Evolutionary conservation across 2,329 filamentous ascomycete genomes (phyloP).

Genomic region (Penicillium griseofulvum): DNA sequence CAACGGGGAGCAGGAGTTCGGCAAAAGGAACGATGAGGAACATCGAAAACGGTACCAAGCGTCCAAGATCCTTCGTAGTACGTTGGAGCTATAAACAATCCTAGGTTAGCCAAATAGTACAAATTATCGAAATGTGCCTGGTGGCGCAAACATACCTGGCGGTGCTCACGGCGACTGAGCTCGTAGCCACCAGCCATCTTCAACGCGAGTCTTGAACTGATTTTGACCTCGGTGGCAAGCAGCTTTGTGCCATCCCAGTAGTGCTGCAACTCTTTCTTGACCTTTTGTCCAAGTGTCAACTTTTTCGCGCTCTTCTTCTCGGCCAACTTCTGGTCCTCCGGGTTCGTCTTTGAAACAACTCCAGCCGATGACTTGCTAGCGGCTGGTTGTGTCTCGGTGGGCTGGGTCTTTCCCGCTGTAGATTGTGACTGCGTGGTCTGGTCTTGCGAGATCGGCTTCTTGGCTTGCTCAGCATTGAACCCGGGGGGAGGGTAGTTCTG

Average conservation of each 20-base stretch:
- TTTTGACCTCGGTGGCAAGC: conserved; percentile 84
- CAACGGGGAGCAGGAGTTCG: conserved; percentile 85
- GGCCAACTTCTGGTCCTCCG: conserved; percentile 55
- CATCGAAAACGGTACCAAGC: conserved; percentile 91
- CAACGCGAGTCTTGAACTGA: conserved; percentile 83
- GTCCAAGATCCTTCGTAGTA: conserved; percentile 89
- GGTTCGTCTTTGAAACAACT: conserved; percentile 57
- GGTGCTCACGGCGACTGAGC: conserved; percentile 85
- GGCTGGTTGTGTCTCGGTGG: conserved; percentile 25
- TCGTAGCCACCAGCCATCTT: conserved; percentile 99
- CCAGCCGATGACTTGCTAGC: conserved; percentile 56
- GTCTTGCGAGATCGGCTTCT: conserved; percentile 72
- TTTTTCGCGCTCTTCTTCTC: conserved; percentile 77
- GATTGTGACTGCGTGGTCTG: conserved; percentile 27
- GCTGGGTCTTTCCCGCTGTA: conserved; percentile 3
- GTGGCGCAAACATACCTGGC: conserved; percentile 58
- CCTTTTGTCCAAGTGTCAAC: conserved; percentile 81
- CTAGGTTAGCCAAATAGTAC: conserved; percentile 12
- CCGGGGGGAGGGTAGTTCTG: conserved; percentile 74
- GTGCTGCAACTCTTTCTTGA: conserved; percentile 89
- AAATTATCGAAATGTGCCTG: not conserved
- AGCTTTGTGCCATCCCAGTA: conserved; percentile 99
- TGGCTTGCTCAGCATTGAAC: conserved; percentile 86
- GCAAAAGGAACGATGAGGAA: conserved; percentile 97
- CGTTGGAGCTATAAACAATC: conserved; percentile 62